Evolutionary conservation across 805 yeast species (phyloP), one percentile per base, ranked within the genome.

Genomic region (Jamesozyma jinghongensis): DNA sequence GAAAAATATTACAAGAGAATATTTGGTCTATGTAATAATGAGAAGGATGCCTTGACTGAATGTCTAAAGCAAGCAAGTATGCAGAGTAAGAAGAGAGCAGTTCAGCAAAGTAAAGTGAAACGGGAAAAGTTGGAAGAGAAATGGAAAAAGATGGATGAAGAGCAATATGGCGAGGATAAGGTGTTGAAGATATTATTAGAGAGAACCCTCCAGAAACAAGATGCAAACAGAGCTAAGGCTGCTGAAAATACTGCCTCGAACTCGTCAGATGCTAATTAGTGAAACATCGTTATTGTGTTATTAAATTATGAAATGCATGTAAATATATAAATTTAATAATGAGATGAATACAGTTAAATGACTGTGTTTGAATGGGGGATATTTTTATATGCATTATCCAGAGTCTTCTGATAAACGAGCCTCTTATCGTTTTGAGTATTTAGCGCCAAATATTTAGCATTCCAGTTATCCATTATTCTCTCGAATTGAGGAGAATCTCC

Each of bases 11-110:
- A 82, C 44, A 71, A 75, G 49, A 76, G 83, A 57, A 79, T 84
- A 6, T 67, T 85, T 50, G 97, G 97, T 20, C 69, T 75, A 44
- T 90, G 98, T 65, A 85, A 86, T 62, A 77, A 79, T 40, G 80
- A 82, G 52, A 87, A 87, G 54, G 85, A 82, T 47, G 88, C 83
- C 38, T 69, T 92, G 40, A 65, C 81, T 28, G 67, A 75, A 54
- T 90, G 98, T 63, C 68, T 94, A 19, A 92, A 86, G 55, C 76
- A 75, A 40, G 83, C 90, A 5, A 73, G 96, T 57, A 57, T 76
- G 12, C 71, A 71, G 22, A 77, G 75, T 27, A 81, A 78, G 56
- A 77, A 73, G 54, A 77, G 68, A 45, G 73, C 68, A 42, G 62
- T 70, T 7, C 43, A 56, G n/a, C 67, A 67, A 50, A 75, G 81